These are phyloP conservation scores for Colletotrichum sp. DNA, from an alignment of 2,329 filamentous ascomycete species.

Conservation along the genomic window DNA sequence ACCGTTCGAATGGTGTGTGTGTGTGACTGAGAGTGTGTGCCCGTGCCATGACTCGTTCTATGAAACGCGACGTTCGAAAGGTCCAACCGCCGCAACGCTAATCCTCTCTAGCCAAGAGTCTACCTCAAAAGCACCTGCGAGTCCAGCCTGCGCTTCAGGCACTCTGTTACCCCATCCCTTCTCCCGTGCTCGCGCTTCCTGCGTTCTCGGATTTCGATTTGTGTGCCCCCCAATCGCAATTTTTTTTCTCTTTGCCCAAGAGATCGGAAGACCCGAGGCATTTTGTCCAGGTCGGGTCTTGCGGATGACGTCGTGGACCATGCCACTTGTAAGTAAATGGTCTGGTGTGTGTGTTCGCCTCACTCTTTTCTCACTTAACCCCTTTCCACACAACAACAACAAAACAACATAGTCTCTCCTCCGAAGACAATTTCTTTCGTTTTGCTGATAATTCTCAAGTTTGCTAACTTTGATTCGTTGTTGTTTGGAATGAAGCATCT, in stretches of 20 bases:
- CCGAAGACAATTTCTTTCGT: background rate
- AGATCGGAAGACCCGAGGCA: background rate
- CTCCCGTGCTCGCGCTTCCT: background rate
- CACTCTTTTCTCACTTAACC: background rate
- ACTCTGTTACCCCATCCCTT: background rate
- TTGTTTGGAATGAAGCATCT: background rate
- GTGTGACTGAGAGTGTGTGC: background rate
- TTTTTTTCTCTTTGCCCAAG: background rate
- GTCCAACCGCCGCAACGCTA: conserved; percentile 11
- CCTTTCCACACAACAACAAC: background rate
- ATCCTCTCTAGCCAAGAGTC: background rate
- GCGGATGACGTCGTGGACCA: conserved; percentile 1
- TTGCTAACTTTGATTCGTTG: background rate
- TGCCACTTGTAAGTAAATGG: background rate
- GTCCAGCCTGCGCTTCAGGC: background rate
- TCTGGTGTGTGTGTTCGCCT: background rate
- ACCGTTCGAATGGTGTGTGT: background rate
- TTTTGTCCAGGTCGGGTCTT: background rate
- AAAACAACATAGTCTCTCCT: background rate
- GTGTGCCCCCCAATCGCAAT: background rate
- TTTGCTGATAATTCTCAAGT: background rate
- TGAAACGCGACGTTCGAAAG: conserved; percentile 11
- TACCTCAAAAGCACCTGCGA: background rate
- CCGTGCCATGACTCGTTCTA: conserved; percentile 11
- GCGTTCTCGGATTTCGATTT: background rate